Evolutionary conservation across 2,329 filamentous ascomycete genomes (phyloP), one percentile per base, ranked within the genome.

Genomic region (Aureobasidium sp.): DNA sequence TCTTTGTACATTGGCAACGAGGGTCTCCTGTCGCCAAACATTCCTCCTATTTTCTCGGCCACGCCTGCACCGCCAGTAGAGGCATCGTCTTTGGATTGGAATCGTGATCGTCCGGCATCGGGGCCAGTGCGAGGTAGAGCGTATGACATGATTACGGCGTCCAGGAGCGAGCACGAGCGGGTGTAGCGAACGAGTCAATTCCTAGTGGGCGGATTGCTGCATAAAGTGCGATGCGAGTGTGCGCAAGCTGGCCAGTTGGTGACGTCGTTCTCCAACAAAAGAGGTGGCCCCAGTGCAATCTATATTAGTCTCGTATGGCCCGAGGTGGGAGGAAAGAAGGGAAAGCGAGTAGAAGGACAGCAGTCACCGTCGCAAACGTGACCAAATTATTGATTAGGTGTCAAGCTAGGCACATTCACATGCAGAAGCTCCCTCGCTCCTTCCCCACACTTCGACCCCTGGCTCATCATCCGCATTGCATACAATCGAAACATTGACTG

Each of bases 1-100:
- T 99, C 94, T 77, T 99, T 99, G 79, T 99, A 99, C 89, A 97
- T 92, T 49, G 94, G 94, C 65, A 99, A 78, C 63, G 69, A 68
- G 29, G 85, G 79, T 64, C 73, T 74, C 76, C 83, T 79, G 52
- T 81, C 78, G 55, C 76, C 86, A 65, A 92, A 86, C 64, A 91
- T 81, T 63, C 80, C 81, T 56, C 82, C 83, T 39, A 90, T 79
- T 65, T 83, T 84, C 57, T 68, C 65, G 17, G 60, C 58, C 25
- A 65, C 45, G 20, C 64, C 47, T 45, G 64, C 62, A 56, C 61
- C 62, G 55, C 62, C 48, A 34, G 51, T 62, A n/a, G 59, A 59
- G 7, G 39, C 62, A 51, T 58, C 62, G 44, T 58, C 44, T 31
- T 57, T 45, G 3, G 48, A 41, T 56, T 53, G 55, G 17, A 60